Conservation (phyloP, 345 rosid species). For the Mercurialis annua region DNA sequence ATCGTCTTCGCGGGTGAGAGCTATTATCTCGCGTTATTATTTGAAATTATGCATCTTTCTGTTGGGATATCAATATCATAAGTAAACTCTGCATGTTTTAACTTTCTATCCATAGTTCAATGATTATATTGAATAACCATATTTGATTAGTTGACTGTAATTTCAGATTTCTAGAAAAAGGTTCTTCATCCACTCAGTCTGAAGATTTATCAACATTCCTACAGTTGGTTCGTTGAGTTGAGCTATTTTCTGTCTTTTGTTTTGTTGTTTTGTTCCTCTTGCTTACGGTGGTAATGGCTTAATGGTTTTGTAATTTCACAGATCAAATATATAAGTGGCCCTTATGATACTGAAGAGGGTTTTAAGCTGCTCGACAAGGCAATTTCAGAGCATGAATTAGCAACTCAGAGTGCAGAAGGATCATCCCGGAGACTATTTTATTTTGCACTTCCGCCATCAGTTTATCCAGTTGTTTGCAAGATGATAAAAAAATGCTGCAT, state of each 20-base stretch:
- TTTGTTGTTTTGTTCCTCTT: background rate
- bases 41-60: background rate
- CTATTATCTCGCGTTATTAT: background rate
- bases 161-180: constrained; percentile 71
- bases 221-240: constrained; percentile 59
- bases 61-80: background rate
- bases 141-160: constrained; percentile 7
- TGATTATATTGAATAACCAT: constrained; percentile 7
- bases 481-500: constrained; percentile 81
- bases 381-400: constrained; percentile 64
- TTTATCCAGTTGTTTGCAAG: constrained; percentile 87
- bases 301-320: constrained; percentile 28
- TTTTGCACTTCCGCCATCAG: constrained; percentile 94
- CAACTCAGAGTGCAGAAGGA: constrained; percentile 61
- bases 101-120: background rate
- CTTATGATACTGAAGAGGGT: constrained; percentile 82
- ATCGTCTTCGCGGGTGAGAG: constrained; percentile 70
- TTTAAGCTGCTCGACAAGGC: constrained; percentile 67
- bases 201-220: constrained; percentile 63
- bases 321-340: constrained; percentile 92
- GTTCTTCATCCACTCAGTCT: constrained; percentile 38
- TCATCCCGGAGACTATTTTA: constrained; percentile 87
- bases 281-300: constrained; percentile 8
- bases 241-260: background rate
- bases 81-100: background rate